phyloP scores from a whole-genome alignment of 257 asterid species.

The Solanum gandarillasii region DNA sequence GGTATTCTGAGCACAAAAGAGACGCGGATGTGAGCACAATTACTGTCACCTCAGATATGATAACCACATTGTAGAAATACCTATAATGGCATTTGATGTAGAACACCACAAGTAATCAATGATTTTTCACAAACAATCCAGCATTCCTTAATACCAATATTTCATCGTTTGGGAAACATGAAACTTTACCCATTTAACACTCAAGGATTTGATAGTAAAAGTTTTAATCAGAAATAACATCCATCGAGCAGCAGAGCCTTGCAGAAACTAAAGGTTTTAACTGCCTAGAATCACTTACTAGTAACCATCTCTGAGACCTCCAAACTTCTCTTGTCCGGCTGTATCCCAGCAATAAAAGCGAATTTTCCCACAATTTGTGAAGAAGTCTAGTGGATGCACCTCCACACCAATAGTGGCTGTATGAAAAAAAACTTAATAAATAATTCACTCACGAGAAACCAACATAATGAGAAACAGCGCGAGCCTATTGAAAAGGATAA shows the following conservation, averaged over 20 bases:
- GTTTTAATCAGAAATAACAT: neutral
- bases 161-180: neutral
- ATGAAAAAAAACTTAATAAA: neutral
- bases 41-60: neutral
- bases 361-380: constrained; percentile 64
- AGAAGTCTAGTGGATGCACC: constrained; percentile 74
- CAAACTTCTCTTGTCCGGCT: constrained; percentile 72
- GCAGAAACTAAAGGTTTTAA: neutral
- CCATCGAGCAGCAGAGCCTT: neutral
- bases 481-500: neutral
- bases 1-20: neutral
- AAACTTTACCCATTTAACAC: neutral
- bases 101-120: neutral
- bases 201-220: neutral
- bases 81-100: neutral
- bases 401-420: constrained; percentile 79
- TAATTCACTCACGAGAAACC: neutral
- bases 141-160: neutral
- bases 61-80: neutral
- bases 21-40: neutral
- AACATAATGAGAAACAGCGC: neutral
- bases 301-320: constrained; percentile 79
- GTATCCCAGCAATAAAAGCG: constrained; percentile 84
- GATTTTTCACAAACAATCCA: neutral
- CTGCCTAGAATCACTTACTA: constrained; percentile 35